A percentile compares a stretch with the other conserved stretches of the same genome.
Conservation (phyloP, 2,329 filamentous ascomycete genomes). For the Beauveria medogensis region DNA sequence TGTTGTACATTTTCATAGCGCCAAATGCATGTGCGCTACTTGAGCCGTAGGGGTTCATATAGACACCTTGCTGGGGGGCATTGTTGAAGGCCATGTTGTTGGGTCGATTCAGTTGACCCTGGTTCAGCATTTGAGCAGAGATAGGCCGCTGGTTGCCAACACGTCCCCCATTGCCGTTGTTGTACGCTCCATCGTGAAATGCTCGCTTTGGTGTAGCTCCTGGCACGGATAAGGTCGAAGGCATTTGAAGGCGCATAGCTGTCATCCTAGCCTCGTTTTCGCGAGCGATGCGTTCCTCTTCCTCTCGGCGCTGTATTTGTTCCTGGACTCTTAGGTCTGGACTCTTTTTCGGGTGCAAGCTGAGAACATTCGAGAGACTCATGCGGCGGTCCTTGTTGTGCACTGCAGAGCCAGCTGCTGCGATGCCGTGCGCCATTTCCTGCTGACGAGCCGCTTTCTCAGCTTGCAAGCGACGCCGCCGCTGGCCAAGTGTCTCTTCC, state of each 20-base stretch:
- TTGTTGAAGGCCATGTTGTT: constrained; percentile 14
- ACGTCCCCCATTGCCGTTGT: constrained; percentile 41
- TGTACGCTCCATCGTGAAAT: constrained; percentile 45
- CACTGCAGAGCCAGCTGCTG: constrained; percentile 11
- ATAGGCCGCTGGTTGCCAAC: constrained; percentile 19
- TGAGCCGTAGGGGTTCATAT: constrained; percentile 10
- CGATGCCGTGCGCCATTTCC: constrained; percentile 37
- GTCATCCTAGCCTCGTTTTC: constrained; percentile 43
- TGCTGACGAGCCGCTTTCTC: constrained; percentile 56
- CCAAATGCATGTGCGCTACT: neutral
- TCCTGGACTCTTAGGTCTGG: constrained; percentile 32
- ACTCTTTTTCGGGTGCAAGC: constrained; percentile 34
- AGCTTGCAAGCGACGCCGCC: constrained; percentile 64
- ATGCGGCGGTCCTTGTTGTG: constrained; percentile 26
- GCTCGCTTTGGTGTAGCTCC: constrained; percentile 32
- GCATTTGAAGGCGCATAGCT: constrained; percentile 41
- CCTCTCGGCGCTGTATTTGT: constrained; percentile 32
- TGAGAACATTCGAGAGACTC: constrained; percentile 53
- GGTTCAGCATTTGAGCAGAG: constrained; percentile 16
- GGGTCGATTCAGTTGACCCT: constrained; percentile 16
- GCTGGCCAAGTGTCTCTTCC: constrained; percentile 73
- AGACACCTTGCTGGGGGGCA: neutral
- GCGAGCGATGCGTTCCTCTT: constrained; percentile 30
- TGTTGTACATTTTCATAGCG: constrained; percentile 3
- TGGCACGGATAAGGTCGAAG: constrained; percentile 28